Base-by-base conservation (phyloP, 2,329 filamentous ascomycete genomes). In the Pseudomassariella vexata region DNA sequence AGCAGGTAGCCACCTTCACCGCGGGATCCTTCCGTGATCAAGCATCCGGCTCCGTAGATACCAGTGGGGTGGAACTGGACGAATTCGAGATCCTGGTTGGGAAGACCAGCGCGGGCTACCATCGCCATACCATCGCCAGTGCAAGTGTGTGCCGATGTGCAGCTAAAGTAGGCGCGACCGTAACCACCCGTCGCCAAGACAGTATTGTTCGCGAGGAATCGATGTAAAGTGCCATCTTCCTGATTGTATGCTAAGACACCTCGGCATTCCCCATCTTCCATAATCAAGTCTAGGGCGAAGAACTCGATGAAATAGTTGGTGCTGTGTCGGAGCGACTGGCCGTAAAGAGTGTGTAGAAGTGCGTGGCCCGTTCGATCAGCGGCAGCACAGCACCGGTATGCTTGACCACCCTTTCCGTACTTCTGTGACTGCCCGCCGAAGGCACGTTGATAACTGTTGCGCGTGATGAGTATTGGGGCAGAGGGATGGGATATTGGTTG, bases 241-340 rank as follows among this genome's bases (percentile, higher is more conserved):
- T 95, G 89, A 76, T 95, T 96, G 69, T 95, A 95, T 38, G 90
- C 90, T 47, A 96, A 74, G 47, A 96, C 85, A 77, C 92, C 92
- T 48, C 89, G 89, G 73, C 90, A 96, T 63, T 90, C 85, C 40
- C 90, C 90, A 53, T 94, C 85, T 68, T 95, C 84, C 92, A 96
- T 96, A 53, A 98, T 84, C 63, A 96, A 70, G 59, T 96, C 92
- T 47, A 94, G 76, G 51, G 89, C 92, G 62, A 96, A 98, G 75
- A 89, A 96, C 67, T 96, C 92, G 62, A 98, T 95, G 68, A 98
- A 96, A 76, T 95, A 98, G 73, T 95, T 95, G 57, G 90, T 95
- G 75, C 95, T 95, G 76, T 96, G 88, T 57, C 86, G 76, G 40
- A 96, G 78, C 33, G 89, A 95, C 70, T 95, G 90, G 53, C 92